Evolutionary conservation across 1,284 basidiomycete species (phyloP).

Genomic region (Rhodotorula sp.): DNA sequence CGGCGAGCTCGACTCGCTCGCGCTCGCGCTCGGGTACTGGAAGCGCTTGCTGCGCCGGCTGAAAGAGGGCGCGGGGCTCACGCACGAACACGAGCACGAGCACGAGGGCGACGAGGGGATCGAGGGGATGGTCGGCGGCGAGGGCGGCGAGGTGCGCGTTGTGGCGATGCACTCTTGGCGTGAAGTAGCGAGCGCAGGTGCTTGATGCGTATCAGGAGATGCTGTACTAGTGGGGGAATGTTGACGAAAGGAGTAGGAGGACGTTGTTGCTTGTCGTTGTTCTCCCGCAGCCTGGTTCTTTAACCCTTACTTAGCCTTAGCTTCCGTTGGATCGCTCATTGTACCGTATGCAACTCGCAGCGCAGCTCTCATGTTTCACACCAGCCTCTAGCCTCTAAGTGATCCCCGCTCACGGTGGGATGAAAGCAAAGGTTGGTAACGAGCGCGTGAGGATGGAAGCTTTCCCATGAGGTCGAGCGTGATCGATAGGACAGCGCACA

Average conservation of each 20-base stretch:
- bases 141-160: background rate
- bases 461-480: too few species aligned
- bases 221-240: too few species aligned
- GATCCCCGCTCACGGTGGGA: too few species aligned
- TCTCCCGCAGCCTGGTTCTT: background rate
- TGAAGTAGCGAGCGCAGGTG: too few species aligned
- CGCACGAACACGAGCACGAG: background rate
- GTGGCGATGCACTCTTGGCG: background rate
- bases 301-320: too few species aligned
- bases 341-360: too few species aligned
- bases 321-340: background rate
- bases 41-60: conserved; percentile 4
- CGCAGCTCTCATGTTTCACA: too few species aligned
- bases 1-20: conserved; percentile 18
- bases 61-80: background rate
- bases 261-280: background rate
- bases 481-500: too few species aligned
- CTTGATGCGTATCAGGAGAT: background rate
- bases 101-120: too few species aligned
- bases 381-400: too few species aligned
- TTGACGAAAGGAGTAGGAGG: background rate
- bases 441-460: too few species aligned
- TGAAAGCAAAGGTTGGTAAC: too few species aligned
- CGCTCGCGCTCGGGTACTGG: conserved; percentile 20
- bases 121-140: background rate